Evolutionary conservation across 306 rosid genomes (phyloP), one percentile per base, ranked within the genome.

Genomic region (Hippophae gyantsensis): DNA sequence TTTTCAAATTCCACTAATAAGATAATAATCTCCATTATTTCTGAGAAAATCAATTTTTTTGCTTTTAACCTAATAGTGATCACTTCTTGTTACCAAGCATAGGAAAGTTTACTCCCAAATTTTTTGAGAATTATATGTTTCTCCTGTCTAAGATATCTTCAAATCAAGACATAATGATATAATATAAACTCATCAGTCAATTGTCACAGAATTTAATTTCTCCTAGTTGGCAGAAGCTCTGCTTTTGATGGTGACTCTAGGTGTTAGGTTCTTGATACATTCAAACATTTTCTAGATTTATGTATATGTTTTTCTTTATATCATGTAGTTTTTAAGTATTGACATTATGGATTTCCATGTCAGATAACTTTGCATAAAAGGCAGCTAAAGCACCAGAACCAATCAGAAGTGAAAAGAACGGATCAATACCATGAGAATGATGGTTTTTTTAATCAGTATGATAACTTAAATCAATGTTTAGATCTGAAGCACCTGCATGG

Each of bases 321-420:
- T 55, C 3, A 49, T 69, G 12, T 32, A 32, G 38, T 32, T 32
- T 32, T 32, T 32, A 32, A 32, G 38, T 32, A 69, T 26, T 49
- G 42, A 60, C 42, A 54, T 32, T 61, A 40, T 67, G 38, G 38
- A 32, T 32, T 25, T 72, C 48, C 74, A 54, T 70, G 65, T 58
- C 70, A 46, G 68, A 65, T 51, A 32, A 63, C 12, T 56, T 42
- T 74, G 69, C 79, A 77, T 73, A 67, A 50, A 61, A 81, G 70
- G 74, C 69, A 63, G 51, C 51, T 78, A 32, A 81, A 62, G 61
- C 64, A 65, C 45, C 67, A 60, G 9, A 45, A 44, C 38, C 66
- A 62, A 65, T 63, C 64, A 11, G 71, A 56, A 45, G 80, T 78
- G 69, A 70, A 60, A 57, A 71, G 67, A 43, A 78, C 57, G 62